phyloP scores from a whole-genome alignment of 2,329 filamentous ascomycete genomes.

The Phoma sp. region DNA sequence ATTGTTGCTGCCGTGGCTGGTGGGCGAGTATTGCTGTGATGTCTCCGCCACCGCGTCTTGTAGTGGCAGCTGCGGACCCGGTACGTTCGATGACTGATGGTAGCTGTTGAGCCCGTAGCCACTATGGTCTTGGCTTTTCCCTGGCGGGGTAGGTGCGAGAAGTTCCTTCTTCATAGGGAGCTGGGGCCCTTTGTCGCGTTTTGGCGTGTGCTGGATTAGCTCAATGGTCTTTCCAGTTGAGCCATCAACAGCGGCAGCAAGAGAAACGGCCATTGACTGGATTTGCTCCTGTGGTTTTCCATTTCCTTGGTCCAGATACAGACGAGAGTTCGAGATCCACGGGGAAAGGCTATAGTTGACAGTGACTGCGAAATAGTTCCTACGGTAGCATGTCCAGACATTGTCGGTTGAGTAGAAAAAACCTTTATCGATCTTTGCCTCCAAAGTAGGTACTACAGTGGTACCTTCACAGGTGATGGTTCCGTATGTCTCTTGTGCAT shows the following conservation, averaged over 20 bases:
- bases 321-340: conserved; percentile 60
- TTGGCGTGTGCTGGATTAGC: conserved; percentile 88
- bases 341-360: conserved; percentile 77
- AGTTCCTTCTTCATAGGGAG: conserved; percentile 73
- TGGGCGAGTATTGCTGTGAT: conserved; percentile 42
- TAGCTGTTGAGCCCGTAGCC: conserved; percentile 48
- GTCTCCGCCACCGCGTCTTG: conserved; percentile 42
- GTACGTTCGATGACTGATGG: conserved; percentile 39
- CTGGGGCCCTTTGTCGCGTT: conserved; percentile 86
- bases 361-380: conserved; percentile 88
- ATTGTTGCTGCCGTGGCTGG: conserved; percentile 41
- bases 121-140: conserved; percentile 51
- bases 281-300: conserved; percentile 62
- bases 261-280: conserved; percentile 78
- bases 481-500: conserved; percentile 58
- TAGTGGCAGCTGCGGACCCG: conserved; percentile 52
- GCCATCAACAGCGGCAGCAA: conserved; percentile 82
- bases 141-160: conserved; percentile 69
- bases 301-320: conserved; percentile 61
- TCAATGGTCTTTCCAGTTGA: conserved; percentile 78
- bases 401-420: conserved; percentile 78
- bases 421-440: conserved; percentile 84
- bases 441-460: conserved; percentile 72
- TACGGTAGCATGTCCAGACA: conserved; percentile 90
- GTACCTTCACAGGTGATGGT: conserved; percentile 66